These are phyloP conservation scores for Aspergillus quadricinctus DNA, from an alignment of 2,329 filamentous ascomycete species.

Conservation along the genomic window DNA sequence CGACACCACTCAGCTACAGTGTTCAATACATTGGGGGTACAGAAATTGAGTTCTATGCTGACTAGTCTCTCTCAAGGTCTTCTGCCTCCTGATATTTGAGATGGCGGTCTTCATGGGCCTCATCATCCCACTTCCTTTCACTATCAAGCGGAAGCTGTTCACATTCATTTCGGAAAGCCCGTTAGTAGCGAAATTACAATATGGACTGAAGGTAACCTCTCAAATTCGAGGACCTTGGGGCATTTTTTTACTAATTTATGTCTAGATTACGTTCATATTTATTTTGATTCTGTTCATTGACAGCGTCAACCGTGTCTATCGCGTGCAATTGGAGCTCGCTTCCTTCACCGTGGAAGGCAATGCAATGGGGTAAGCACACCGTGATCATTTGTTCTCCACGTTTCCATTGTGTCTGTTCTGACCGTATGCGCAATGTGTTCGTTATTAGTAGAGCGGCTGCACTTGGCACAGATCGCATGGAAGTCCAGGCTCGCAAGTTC, in stretches of 20 bases:
- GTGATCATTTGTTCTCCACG: background rate
- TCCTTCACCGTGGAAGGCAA: constrained; percentile 61
- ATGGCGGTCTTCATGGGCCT: constrained; percentile 48
- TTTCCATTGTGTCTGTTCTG: constrained; percentile 9
- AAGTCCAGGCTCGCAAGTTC: constrained; percentile 99
- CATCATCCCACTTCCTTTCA: constrained; percentile 80
- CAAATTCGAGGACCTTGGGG: background rate
- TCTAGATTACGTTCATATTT: constrained; percentile 92
- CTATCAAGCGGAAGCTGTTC: constrained; percentile 78
- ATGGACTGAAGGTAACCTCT: constrained; percentile 74
- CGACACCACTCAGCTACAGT: background rate
- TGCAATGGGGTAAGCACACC: constrained; percentile 47
- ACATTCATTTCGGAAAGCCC: constrained; percentile 92
- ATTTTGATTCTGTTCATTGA: constrained; percentile 97
- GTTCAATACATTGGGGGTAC: background rate
- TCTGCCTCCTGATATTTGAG: constrained; percentile 47
- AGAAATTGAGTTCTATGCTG: background rate
- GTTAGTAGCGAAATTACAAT: constrained; percentile 85
- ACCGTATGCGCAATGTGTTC: constrained; percentile 3
- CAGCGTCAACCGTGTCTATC: constrained; percentile 93
- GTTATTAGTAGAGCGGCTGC: constrained; percentile 56
- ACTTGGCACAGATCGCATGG: constrained; percentile 89
- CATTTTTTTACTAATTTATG: constrained; percentile 2
- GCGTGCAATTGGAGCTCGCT: constrained; percentile 84
- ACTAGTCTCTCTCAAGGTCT: constrained; percentile 36